Evolutionary conservation across 805 yeast species (phyloP).

Genomic region (Ogataea sp.): DNA sequence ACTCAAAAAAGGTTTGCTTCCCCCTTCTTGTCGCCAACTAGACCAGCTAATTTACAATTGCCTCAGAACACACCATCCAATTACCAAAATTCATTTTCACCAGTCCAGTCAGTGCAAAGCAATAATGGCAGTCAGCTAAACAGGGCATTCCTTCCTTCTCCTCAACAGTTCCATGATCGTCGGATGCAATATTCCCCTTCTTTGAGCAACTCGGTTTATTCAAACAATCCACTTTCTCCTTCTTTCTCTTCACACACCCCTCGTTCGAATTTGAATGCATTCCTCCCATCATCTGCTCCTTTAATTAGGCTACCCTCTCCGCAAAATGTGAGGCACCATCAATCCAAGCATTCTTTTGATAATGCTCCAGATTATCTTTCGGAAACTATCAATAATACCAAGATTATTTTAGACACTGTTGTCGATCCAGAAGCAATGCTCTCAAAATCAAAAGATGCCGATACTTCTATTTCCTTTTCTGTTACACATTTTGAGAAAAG

Average conservation of each 20-base stretch:
- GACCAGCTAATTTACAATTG: neutral
- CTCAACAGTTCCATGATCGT: neutral
- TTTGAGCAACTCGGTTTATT: neutral
- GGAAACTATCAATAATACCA: conserved; percentile 19
- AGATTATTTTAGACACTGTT: conserved; percentile 22
- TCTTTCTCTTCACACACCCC: neutral
- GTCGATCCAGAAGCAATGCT: conserved; percentile 20
- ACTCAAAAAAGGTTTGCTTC: neutral
- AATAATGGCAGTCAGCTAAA: neutral
- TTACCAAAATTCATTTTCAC: neutral
- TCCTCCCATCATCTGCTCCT: neutral
- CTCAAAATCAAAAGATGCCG: conserved; percentile 39
- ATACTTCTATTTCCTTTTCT: conserved; percentile 49
- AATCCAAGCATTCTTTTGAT: conserved; percentile 11
- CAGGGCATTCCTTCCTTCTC: neutral
- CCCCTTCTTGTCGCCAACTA: neutral
- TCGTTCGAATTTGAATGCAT: neutral
- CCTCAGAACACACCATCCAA: neutral
- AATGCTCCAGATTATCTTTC: conserved; percentile 19
- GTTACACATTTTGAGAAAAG: conserved; percentile 49
- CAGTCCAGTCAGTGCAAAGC: neutral
- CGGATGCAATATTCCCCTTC: neutral
- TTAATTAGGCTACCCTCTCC: neutral
- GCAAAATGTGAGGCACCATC: neutral
- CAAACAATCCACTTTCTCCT: neutral